Evolutionary conservation across 2,329 filamentous ascomycete genomes (phyloP).

Genomic region (Diaporthe sp.): DNA sequence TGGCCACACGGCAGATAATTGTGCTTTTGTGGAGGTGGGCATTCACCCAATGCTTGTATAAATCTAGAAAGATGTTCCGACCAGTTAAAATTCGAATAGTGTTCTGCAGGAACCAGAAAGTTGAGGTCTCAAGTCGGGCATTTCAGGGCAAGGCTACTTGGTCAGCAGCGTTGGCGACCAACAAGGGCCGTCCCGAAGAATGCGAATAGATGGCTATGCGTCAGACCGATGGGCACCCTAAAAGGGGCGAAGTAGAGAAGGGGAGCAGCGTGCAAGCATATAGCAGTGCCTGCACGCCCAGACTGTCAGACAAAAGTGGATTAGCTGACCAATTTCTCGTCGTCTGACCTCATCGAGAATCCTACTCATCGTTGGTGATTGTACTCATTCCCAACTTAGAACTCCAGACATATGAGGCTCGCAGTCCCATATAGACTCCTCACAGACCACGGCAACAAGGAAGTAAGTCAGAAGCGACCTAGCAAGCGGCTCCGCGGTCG

Average conservation of each 20-base stretch:
- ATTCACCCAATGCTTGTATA: too few relatives aligned
- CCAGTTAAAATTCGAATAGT: too few relatives aligned
- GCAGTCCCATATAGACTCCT: neutral
- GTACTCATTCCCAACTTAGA: neutral
- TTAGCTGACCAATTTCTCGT: neutral
- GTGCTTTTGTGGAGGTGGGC: too few relatives aligned
- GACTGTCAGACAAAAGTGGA: conserved; percentile 9
- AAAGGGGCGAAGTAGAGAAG: neutral
- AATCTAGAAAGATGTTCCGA: too few relatives aligned
- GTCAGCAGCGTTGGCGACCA: neutral
- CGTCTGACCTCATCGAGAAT: neutral
- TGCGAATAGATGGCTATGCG: neutral
- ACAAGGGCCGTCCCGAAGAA: neutral
- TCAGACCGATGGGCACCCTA: neutral
- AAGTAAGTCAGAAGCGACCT: neutral
- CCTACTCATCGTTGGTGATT: neutral
- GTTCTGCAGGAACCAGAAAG: too few relatives aligned
- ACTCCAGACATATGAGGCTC: neutral
- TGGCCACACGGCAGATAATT: too few relatives aligned
- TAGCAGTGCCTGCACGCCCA: neutral
- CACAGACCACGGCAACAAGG: too few relatives aligned
- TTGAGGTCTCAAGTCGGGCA: neutral
- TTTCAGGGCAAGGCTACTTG: neutral
- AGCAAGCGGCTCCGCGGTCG: neutral
- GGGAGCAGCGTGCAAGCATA: neutral